Evolutionary conservation across 2,329 filamentous ascomycete genomes (phyloP).

Genomic region (Trichoderma koningii): DNA sequence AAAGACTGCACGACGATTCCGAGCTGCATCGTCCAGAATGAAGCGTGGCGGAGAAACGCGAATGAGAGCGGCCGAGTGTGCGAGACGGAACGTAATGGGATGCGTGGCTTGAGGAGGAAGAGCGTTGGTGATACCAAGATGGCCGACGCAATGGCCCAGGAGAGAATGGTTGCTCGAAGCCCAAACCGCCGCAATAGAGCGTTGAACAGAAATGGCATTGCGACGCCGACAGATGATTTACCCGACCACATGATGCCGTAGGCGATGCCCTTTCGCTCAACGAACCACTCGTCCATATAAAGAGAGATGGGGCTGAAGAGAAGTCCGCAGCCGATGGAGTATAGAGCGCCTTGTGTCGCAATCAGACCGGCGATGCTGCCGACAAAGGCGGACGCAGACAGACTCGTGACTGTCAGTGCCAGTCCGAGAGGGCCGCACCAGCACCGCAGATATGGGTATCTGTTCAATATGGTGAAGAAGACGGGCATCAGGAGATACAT

Average conservation of each 20-base stretch:
- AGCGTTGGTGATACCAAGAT: slow-evolving; percentile 57
- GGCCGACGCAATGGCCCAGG: slow-evolving; percentile 55
- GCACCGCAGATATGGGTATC: slow-evolving; percentile 46
- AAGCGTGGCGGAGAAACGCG: slow-evolving; percentile 53
- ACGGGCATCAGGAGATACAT: slow-evolving; percentile 58
- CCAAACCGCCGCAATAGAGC: slow-evolving; percentile 53
- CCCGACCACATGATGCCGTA: slow-evolving; percentile 65
- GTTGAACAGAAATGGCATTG: slow-evolving; percentile 54
- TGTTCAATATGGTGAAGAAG: slow-evolving; percentile 49
- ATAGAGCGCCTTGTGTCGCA: slow-evolving; percentile 62
- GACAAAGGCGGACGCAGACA: slow-evolving; percentile 56
- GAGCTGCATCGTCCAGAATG: slow-evolving; percentile 59
- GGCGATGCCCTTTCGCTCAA: slow-evolving; percentile 58
- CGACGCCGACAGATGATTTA: slow-evolving; percentile 53
- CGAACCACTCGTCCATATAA: slow-evolving; percentile 65
- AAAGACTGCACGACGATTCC: slow-evolving; percentile 61
- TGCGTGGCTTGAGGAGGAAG: slow-evolving; percentile 57
- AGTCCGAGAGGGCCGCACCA: slow-evolving; percentile 51
- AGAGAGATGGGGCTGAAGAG: slow-evolving; percentile 58
- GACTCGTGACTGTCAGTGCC: slow-evolving; percentile 53
- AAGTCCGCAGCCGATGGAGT: slow-evolving; percentile 58
- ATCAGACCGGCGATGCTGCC: slow-evolving; percentile 57
- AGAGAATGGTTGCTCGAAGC: slow-evolving; percentile 54
- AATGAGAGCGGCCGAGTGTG: slow-evolving; percentile 46
- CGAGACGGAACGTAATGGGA: slow-evolving; percentile 44